Evolutionary conservation across 192 early-diverging fungal species (phyloP), one percentile per base, ranked within the genome.

Genomic region (Pilobolus umbonatus): DNA sequence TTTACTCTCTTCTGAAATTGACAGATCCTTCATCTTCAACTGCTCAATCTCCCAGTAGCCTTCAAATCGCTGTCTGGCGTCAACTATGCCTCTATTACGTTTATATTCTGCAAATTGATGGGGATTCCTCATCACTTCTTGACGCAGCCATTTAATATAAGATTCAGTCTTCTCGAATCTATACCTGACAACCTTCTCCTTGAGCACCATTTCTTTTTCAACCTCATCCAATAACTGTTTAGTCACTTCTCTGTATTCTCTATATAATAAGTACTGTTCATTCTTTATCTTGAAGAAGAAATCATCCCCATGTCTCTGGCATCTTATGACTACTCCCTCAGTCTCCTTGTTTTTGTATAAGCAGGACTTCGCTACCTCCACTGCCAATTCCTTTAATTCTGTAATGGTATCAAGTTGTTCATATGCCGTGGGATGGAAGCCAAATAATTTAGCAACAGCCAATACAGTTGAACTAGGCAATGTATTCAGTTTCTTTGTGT

Each of bases 181-280:
- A 36, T 69, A 71, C 30, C 62, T 62, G 5, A 42, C 43, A 14
- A 8, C 3, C 5, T 34, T 54, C 5, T 25, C 21, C n/a, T 38
- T 21, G 0, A 36, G 14, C 12, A 14, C 5, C 6, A 32, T 14
- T 11, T 14, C 30, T 21, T 17, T 54, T 2, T 81, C 57, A 34
- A 73, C 69, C 10, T 69, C 69, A 7, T 46, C 31, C 7, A 90
- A 59, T 0, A 93, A 53, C 15, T 53, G 55, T 61, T 85, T 87
- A 9, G 96, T 98, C 6, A 94, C 62, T 61, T 97, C 94, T n/a
- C 96, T 80, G 90, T 95, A 98, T 52, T 98, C 96, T 24, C 93
- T 82, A 74, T 89, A 98, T 83, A 94, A 86, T 31, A 97, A 67
- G 48, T 98, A 98, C 0, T 92, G 89, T 48, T 98, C 92, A 65